Evolutionary conservation across 176 grass and related monocot genomes (phyloP), one percentile per base, ranked within the genome.

Genomic region (Panicum miliaceum): DNA sequence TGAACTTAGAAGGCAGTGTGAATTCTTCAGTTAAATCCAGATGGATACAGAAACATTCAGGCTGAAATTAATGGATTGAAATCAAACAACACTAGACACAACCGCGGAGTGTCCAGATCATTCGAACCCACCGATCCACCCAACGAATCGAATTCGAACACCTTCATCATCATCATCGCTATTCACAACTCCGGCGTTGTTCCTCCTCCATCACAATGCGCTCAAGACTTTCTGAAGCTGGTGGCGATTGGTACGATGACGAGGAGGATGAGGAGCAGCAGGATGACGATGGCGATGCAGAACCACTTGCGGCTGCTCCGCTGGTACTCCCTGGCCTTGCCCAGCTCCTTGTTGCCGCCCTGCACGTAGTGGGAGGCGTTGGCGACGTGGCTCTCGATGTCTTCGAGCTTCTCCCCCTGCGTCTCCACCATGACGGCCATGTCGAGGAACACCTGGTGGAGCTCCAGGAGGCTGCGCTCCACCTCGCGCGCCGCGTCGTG

Each of bases 391-490:
- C 61, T 72, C 87, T 90, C 91, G 74, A 98, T 98, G 87, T 92
- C 74, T 50, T 98, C 83, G 51, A 97, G 59, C 54, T 87, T 82
- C 71, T 97, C 91, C 50, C 94, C 91, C 85, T 97, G 94, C 57
- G 79, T 77, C 82, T 97, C 87, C 75, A 97, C 91, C 84, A 94
- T 74, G 78, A 97, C 89, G 60, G 94, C 91, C 94, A 94, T 97
- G 91, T 94, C 91, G 64, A 97, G 46, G 58, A 97, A 97, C 81
- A 97, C 91, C 91, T 94, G 91, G 79, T 97, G 94, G 70, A 97
- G 91, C 89, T 97, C 94, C 27, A 97, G 86, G 84, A 97, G 84
- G 82, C 85, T 97, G 61, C 75, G 77, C 78, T 97, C 94, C 42
- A 97, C 84, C 87, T 97, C 94, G 70, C 87, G 29, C 20, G 91